Conservation (phyloP, 768 basidiomycete genomes). For the Chlorophyllum brunneum region DNA sequence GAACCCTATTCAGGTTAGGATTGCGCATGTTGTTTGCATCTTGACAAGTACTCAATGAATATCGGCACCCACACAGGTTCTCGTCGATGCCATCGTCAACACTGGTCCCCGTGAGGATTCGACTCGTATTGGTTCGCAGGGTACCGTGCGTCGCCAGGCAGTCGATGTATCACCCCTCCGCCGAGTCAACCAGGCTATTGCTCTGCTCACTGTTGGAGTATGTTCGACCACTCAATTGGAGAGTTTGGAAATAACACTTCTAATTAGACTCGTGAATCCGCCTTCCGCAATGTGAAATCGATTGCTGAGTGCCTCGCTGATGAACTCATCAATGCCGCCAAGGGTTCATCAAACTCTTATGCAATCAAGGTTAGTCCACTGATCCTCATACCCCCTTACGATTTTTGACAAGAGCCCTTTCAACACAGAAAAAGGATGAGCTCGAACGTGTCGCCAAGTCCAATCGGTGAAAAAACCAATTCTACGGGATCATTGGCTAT, state of each 20-base stretch:
- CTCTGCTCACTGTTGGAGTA: slow-evolving; percentile 95
- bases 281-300: slow-evolving; percentile 99
- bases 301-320: slow-evolving; percentile 99
- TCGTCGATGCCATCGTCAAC: slow-evolving; percentile 99
- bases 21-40: neutral
- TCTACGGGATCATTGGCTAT: slow-evolving; percentile 10
- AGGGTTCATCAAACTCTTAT: slow-evolving; percentile 99
- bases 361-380: slow-evolving; percentile 83
- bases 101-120: slow-evolving; percentile 99
- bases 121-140: slow-evolving; percentile 99
- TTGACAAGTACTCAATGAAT: neutral
- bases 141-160: slow-evolving; percentile 98
- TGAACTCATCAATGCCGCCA: slow-evolving; percentile 99
- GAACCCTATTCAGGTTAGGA: slow-evolving; percentile 94
- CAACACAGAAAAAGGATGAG: slow-evolving; percentile 91
- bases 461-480: slow-evolving; percentile 78
- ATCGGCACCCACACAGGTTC: slow-evolving; percentile 55
- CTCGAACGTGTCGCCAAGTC: slow-evolving; percentile 99
- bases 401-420: slow-evolving; percentile 8
- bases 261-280: slow-evolving; percentile 91
- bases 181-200: slow-evolving; percentile 95
- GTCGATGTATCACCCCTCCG: slow-evolving; percentile 99
- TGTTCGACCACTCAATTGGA: slow-evolving; percentile 26
- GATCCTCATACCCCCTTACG: neutral
- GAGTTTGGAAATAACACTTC: neutral